phyloP scores from a whole-genome alignment of 805 yeast species.

The Candida silvicultrix region DNA sequence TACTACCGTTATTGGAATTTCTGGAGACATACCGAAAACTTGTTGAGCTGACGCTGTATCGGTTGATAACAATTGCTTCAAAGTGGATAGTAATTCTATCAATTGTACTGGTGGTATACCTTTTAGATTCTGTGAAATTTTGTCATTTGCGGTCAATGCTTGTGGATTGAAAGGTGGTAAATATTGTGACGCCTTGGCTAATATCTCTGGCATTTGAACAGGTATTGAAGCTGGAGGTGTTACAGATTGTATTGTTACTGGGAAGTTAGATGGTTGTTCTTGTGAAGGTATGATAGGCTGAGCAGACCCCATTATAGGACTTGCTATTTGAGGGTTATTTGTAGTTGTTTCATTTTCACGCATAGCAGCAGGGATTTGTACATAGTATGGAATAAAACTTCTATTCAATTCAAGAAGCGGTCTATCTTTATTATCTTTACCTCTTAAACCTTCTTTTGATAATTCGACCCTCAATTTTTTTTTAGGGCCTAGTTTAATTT shows the following conservation, averaged over 20 bases:
- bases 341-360: neutral
- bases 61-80: slow-evolving; percentile 39
- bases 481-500: slow-evolving; percentile 39
- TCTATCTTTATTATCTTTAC: slow-evolving; percentile 27
- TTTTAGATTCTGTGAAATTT: slow-evolving; percentile 54
- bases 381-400: slow-evolving; percentile 47
- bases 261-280: slow-evolving; percentile 3
- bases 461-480: slow-evolving; percentile 46
- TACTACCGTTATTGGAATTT: slow-evolving; percentile 60
- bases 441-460: slow-evolving; percentile 53
- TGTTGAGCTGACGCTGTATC: slow-evolving; percentile 41
- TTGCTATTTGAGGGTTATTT: neutral
- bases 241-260: slow-evolving; percentile 3
- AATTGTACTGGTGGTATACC: slow-evolving; percentile 65
- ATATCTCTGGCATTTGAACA: slow-evolving; percentile 37
- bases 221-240: slow-evolving; percentile 9
- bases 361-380: slow-evolving; percentile 50
- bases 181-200: slow-evolving; percentile 47
- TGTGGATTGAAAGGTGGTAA: slow-evolving; percentile 43
- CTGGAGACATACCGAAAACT: slow-evolving; percentile 45
- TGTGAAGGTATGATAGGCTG: neutral
- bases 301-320: neutral
- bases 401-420: slow-evolving; percentile 38
- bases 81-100: slow-evolving; percentile 60
- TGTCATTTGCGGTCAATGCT: slow-evolving; percentile 47